Evolutionary conservation across 305 asterid species (phyloP).

Genomic region (Coffea humblotiana): DNA sequence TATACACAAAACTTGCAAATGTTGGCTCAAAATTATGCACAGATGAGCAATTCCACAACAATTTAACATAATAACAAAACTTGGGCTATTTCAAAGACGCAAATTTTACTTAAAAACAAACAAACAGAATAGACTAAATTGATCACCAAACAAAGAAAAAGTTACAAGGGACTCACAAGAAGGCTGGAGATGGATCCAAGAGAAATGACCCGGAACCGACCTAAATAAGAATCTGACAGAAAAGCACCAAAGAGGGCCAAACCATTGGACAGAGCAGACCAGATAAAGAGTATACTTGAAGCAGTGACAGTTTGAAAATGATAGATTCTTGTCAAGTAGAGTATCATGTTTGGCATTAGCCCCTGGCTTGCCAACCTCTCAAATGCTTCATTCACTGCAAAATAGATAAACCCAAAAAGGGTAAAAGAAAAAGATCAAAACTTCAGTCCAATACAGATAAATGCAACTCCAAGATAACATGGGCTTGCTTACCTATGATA

Average conservation of each 20-base stretch:
- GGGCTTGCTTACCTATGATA: constrained; percentile 8
- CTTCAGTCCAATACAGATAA: too few relatives aligned
- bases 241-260: constrained; percentile 58
- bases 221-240: constrained; percentile 60
- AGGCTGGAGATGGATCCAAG: constrained; percentile 55
- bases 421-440: too few relatives aligned
- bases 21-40: too few relatives aligned
- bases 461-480: too few relatives aligned
- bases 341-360: constrained; percentile 6
- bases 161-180: constrained; percentile 34
- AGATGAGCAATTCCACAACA: too few relatives aligned
- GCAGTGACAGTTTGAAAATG: constrained; percentile 47
- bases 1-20: too few relatives aligned
- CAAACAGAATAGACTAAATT: too few relatives aligned
- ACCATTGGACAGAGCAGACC: constrained; percentile 52
- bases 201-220: constrained; percentile 54
- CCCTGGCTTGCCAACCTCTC: constrained; percentile 66
- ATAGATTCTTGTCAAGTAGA: constrained; percentile 44
- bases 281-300: constrained; percentile 47
- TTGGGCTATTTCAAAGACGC: too few relatives aligned
- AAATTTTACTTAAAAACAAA: too few relatives aligned
- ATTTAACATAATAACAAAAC: too few relatives aligned
- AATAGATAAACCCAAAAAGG: neutral
- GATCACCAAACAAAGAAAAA: neutral
- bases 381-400: constrained; percentile 48